Conservation (phyloP, 176 grass and related monocot species). For the Triticum monococcum region DNA sequence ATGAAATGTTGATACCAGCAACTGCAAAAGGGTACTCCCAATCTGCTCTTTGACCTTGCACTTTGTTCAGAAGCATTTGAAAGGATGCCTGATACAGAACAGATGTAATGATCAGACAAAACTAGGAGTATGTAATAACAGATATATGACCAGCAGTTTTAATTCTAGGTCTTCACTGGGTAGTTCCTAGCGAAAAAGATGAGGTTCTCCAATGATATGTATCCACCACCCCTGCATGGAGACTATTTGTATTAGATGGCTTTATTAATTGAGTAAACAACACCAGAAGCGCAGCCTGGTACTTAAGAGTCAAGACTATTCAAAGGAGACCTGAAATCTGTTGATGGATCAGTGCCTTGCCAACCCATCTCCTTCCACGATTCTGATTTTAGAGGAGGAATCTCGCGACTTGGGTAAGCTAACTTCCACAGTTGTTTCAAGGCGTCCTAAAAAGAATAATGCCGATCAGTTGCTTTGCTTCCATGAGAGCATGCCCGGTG, state of each 20-base stretch:
- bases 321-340: conserved; percentile 81
- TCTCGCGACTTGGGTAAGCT: conserved; percentile 61
- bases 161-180: conserved; percentile 50
- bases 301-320: neutral
- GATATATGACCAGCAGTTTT: neutral
- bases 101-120: neutral
- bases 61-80: conserved; percentile 75
- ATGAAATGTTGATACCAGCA: conserved; percentile 93
- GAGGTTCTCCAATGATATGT: conserved; percentile 86
- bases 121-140: neutral
- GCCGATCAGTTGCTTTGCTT: conserved; percentile 14
- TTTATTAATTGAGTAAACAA: conserved; percentile 12
- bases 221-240: conserved; percentile 75
- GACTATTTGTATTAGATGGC: conserved; percentile 8
- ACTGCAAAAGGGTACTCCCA: conserved; percentile 99
- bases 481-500: conserved; percentile 3
- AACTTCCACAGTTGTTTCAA: conserved; percentile 87
- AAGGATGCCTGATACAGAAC: conserved; percentile 58
- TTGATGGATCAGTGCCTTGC: conserved; percentile 93
- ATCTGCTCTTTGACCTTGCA: conserved; percentile 71
- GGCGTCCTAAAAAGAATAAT: conserved; percentile 58
- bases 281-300: neutral
- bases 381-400: conserved; percentile 92
- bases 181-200: conserved; percentile 90
- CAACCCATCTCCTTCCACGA: conserved; percentile 99